Evolutionary conservation across 2,329 filamentous ascomycete genomes (phyloP).

Genomic region (Penicillium sp.): DNA sequence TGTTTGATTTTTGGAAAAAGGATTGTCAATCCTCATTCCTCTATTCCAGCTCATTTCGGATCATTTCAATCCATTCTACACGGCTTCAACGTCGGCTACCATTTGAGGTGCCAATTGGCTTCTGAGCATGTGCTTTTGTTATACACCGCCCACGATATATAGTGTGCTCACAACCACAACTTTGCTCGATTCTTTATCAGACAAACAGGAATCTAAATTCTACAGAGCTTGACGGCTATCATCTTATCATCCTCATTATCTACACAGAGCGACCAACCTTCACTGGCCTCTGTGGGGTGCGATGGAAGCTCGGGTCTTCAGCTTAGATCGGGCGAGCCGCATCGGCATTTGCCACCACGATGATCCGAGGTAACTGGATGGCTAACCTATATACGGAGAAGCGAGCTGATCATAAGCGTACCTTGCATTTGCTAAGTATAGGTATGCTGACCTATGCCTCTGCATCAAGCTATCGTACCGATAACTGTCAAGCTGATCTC

Average conservation of each 20-base stretch:
- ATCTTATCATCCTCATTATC: neutral
- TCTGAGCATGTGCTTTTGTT: too few species aligned
- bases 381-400: neutral
- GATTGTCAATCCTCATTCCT: too few species aligned
- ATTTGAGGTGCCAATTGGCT: too few species aligned
- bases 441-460: neutral
- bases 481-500: neutral
- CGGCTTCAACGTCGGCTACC: too few species aligned
- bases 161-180: too few species aligned
- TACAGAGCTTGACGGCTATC: neutral
- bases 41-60: too few species aligned
- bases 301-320: neutral
- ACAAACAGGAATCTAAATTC: neutral
- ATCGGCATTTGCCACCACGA: neutral
- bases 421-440: conserved; percentile 1
- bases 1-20: too few species aligned
- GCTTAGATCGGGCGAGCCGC: neutral
- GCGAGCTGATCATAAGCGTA: conserved; percentile 3
- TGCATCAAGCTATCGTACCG: neutral
- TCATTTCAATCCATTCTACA: too few species aligned
- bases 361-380: neutral
- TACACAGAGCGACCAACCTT: neutral
- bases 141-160: too few species aligned
- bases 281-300: neutral
- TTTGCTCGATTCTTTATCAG: too few species aligned